Evolutionary conservation across 1,139 yeast genomes (phyloP).

Genomic region (Lodderomyces parapsilosis): DNA sequence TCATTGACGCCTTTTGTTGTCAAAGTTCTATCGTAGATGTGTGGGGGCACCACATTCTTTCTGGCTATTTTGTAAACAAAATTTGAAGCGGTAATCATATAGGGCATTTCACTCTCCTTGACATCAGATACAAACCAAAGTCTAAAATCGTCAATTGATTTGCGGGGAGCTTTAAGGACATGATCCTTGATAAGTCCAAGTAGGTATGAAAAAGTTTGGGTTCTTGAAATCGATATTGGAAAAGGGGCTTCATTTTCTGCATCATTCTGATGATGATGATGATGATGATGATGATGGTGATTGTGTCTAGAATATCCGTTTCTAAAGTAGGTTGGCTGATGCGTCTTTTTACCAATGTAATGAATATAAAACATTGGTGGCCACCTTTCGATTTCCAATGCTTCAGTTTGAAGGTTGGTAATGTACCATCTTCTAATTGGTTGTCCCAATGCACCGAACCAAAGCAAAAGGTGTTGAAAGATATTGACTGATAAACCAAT

Average conservation of each 20-base stretch:
- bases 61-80: conserved; percentile 32
- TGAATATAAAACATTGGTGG: conserved; percentile 53
- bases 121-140: conserved; percentile 38
- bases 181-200: conserved; percentile 24
- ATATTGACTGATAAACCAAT: conserved; percentile 37
- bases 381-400: conserved; percentile 48
- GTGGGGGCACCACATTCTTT: conserved; percentile 31
- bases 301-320: conserved; percentile 6
- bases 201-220: conserved; percentile 36
- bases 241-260: conserved; percentile 16
- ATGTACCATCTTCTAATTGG: conserved; percentile 51
- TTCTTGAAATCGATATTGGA: conserved; percentile 28
- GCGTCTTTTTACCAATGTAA: conserved; percentile 33
- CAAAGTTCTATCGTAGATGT: conserved; percentile 24
- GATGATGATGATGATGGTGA: conserved; percentile 12
- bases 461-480: conserved; percentile 42
- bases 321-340: conserved; percentile 14
- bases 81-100: conserved; percentile 22
- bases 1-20: conserved; percentile 32
- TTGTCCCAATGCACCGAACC: conserved; percentile 53
- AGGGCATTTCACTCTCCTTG: conserved; percentile 24
- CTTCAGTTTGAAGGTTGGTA: conserved; percentile 34
- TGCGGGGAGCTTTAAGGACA: conserved; percentile 19
- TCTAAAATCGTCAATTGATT: conserved; percentile 23
- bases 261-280: too few relatives aligned